Base-by-base conservation (phyloP, 176 grass and related monocot genomes). In the Juncus effusus region DNA sequence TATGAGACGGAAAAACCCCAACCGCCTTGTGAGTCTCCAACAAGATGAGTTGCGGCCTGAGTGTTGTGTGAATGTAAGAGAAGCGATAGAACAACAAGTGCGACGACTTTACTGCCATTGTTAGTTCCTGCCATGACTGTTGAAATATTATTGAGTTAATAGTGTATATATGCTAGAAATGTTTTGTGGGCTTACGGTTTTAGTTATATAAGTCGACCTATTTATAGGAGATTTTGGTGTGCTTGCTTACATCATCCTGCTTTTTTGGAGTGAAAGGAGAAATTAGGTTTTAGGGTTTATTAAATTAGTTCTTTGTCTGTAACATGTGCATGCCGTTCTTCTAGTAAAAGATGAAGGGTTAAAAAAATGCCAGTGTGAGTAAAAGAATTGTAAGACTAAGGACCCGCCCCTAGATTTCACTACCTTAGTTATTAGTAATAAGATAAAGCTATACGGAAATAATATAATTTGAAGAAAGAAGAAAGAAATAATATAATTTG, bases 1-100 rank as follows among this genome's bases (percentile, higher is more conserved):
- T 87, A 92, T 3, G 84, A 84, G 49, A 87, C 63, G 1, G 82
- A 82, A 51, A 87, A 84, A 16, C 84, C 89, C 84, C 89, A 92
- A 2, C 89, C 89, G 2, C 89, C 84, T 16, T 82, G 69, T 0
- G 81, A 66, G 16, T 79, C 89, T 60, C 89, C 89, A 4, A 92
- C 89, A 3, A 71, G 51, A 50, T 92, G 81, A n/a, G 71, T 87
- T 36, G 61, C 84, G 13, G 81, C 81, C 8, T 80, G 40, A 0
- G 63, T 69, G 13, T 28, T 16, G 10, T 68, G 56, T 10, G 58
- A 61, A 7, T 54, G 75, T 4, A 49, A 40, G 56, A 78, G 39
- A 14, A 74, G n/a, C 38, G 54, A 8, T 8, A 28, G 19, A 28
- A 92, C 4, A 2, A 69, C 55, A 5, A 92, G 6, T 10, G 49